A percentile compares a stretch with the other conserved stretches of the same genome.
Evolutionary conservation across 805 yeast genomes (phyloP).

Genomic region (Cyberlindnera saturnus): DNA sequence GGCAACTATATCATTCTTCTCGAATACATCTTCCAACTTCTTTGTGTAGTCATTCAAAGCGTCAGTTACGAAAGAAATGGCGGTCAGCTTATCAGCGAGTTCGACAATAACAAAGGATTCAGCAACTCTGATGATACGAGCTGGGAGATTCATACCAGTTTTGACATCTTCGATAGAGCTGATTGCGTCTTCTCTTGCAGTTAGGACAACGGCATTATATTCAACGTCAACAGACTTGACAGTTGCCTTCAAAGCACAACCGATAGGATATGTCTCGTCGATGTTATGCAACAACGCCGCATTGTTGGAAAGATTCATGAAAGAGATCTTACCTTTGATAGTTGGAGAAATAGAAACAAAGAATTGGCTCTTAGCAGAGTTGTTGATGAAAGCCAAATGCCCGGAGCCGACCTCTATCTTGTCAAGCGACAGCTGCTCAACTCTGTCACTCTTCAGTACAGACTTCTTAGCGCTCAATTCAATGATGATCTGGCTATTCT

Average conservation of each 20-base stretch:
- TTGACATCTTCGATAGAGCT: constrained; percentile 42
- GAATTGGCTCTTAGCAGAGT: constrained; percentile 49
- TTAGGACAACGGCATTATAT: constrained; percentile 42
- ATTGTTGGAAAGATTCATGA: constrained; percentile 57
- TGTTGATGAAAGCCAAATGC: constrained; percentile 59
- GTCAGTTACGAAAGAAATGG: constrained; percentile 68
- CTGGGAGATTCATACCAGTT: constrained; percentile 54
- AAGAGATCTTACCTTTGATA: constrained; percentile 58
- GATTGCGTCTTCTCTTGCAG: constrained; percentile 41
- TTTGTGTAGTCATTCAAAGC: constrained; percentile 64
- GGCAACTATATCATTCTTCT: constrained; percentile 46
- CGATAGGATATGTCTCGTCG: constrained; percentile 60
- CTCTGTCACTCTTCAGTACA: constrained; percentile 26
- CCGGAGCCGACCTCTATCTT: constrained; percentile 44
- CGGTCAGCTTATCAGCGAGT: constrained; percentile 56
- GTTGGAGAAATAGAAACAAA: constrained; percentile 70
- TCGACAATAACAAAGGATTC: constrained; percentile 62
- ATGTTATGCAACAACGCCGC: constrained; percentile 40
- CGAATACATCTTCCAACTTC: constrained; percentile 42
- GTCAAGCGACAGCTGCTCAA: constrained; percentile 30
- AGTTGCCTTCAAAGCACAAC: constrained; percentile 57
- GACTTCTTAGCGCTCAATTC: constrained; percentile 57
- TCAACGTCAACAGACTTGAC: constrained; percentile 50
- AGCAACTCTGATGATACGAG: constrained; percentile 51
- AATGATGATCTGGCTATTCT: constrained; percentile 48